These are phyloP conservation scores for Arabis alpina DNA, from an alignment of 345 rosid genomes.

Conservation along the genomic window DNA sequence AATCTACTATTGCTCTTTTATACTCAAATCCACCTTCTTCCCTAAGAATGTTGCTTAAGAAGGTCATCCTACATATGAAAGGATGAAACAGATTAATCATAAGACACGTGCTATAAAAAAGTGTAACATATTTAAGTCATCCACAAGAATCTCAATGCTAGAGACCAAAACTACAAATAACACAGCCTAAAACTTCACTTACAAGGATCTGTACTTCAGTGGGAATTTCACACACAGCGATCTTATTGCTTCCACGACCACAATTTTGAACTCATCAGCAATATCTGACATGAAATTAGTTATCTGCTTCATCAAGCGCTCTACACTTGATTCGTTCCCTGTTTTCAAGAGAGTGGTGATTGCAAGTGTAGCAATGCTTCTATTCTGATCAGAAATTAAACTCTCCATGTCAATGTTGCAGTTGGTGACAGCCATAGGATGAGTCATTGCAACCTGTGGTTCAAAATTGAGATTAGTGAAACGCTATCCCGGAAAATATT, in stretches of 20 bases:
- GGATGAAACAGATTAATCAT: conserved; percentile 24
- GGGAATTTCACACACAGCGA: conserved; percentile 97
- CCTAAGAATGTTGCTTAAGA: conserved; percentile 95
- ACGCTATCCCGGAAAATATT: conserved; percentile 9
- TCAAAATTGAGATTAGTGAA: conserved; percentile 26
- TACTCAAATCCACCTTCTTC: conserved; percentile 99
- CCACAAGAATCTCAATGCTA: conserved; percentile 6
- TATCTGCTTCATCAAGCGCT: conserved; percentile 97
- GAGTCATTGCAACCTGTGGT: conserved; percentile 95
- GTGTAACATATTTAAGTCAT: neutral
- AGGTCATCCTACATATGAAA: conserved; percentile 85
- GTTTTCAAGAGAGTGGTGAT: conserved; percentile 97
- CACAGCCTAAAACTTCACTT: conserved; percentile 44
- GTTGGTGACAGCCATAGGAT: conserved; percentile 98
- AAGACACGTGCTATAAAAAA: conserved; percentile 14
- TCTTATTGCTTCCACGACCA: conserved; percentile 97
- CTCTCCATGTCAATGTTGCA: conserved; percentile 99
- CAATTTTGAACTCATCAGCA: conserved; percentile 99
- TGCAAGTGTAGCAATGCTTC: conserved; percentile 99
- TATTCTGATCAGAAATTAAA: conserved; percentile 93
- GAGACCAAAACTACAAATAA: conserved; percentile 10
- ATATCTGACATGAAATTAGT: conserved; percentile 98
- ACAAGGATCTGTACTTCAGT: conserved; percentile 93
- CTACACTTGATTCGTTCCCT: conserved; percentile 98
- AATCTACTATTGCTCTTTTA: conserved; percentile 96